Evolutionary conservation across 2,329 filamentous ascomycete species (phyloP).

Genomic region (Aspergillus texensis): DNA sequence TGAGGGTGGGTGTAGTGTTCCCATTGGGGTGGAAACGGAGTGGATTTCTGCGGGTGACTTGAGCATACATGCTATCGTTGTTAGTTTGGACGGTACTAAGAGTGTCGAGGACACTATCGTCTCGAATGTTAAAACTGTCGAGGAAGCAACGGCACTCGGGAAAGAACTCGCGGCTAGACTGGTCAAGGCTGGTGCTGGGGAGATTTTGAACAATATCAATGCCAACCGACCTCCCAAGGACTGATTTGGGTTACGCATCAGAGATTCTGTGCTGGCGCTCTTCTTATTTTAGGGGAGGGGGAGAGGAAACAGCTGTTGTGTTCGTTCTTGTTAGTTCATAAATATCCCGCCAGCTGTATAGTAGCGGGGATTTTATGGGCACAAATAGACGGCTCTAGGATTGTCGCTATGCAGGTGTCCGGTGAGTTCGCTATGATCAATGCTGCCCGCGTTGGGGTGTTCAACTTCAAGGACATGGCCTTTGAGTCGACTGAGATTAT

Average conservation of each 20-base stretch:
- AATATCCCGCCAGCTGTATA: no score
- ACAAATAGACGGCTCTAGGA: no score
- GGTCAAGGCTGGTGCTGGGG: constrained; percentile 5
- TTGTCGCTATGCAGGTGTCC: no score
- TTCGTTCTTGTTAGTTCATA: no score
- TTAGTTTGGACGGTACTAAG: constrained; percentile 12
- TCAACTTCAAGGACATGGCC: no score
- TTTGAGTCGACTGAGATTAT: no score
- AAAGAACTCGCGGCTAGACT: neutral
- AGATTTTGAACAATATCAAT: constrained; percentile 29
- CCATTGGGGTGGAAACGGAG: constrained; percentile 15
- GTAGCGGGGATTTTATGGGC: no score
- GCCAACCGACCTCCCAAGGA: constrained; percentile 10
- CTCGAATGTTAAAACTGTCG: neutral
- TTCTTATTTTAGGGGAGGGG: no score
- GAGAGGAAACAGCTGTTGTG: no score
- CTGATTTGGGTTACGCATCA: neutral
- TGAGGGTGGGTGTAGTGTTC: constrained; percentile 15
- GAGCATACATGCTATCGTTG: constrained; percentile 12
- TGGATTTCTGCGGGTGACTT: constrained; percentile 2
- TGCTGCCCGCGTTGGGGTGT: no score
- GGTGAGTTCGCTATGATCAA: no score
- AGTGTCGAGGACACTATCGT: constrained; percentile 3
- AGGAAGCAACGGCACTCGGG: neutral
- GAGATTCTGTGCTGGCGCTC: no score